Evolutionary conservation across 306 rosid species (phyloP), one percentile per base, ranked within the genome.

Genomic region (Oxytropis ochrocephala): DNA sequence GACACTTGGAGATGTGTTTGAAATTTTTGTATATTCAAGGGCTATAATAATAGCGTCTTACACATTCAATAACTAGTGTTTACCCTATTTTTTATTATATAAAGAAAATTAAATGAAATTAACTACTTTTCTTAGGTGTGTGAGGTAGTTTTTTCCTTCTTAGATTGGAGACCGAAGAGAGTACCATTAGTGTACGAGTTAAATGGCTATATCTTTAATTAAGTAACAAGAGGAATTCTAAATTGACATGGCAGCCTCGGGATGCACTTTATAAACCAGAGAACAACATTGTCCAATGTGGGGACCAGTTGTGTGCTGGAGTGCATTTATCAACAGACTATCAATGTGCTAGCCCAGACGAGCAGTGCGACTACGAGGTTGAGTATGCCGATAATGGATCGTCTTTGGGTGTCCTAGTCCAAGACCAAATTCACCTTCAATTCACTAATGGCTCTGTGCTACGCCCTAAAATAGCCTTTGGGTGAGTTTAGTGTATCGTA

Each of bases 301-400:
- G 8, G 24, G 91, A 93, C 48, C 88, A 85, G 12, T 21, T 87
- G 63, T 93, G 98, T 75, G 60, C 44, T 11, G 85, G 74, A 18
- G 49, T 90, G 54, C 71, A 72, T 29, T 19, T 69, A 14, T 61
- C 82, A 7, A 18, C 63, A 7, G 77, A 68, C 6, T 47, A 56
- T 43, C 67, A 80, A 0, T 90, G 96, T 78, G 72, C 60, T 64
- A 8, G 73, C 32, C 89, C 94, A 4, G 61, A 75, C 39, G 94
- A 90, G 1, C 98, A 88, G 78, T 93, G 98, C 43, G 89, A 90
- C 85, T 93, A 93, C 61, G 87, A 90, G 71, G 83, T 93, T 7
- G 86, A 80, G 30, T 93, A 93, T 73, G 98, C 98, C 19, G 98
- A 93, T 79, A 67, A 79, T 24, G 98, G 97, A 47, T 85, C 96